These are phyloP conservation scores for Pyronema domesticum DNA, from an alignment of 495 filamentous ascomycete species.

Conservation along the genomic window DNA sequence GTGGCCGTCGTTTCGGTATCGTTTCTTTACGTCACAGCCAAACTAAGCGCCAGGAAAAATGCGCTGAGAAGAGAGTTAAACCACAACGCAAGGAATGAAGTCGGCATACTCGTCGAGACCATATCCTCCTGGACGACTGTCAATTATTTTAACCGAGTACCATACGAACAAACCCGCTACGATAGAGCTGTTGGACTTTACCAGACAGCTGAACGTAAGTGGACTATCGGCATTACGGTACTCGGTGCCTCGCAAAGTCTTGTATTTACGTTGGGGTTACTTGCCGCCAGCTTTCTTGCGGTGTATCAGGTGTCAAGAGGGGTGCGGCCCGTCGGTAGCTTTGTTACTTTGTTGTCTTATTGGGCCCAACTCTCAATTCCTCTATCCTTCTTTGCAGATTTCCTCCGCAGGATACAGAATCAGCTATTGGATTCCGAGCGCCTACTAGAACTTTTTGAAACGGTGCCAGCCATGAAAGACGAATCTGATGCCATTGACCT, in stretches of 20 bases:
- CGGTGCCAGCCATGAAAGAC: conserved; percentile 42
- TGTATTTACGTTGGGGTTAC: conserved; percentile 44
- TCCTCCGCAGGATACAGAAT: conserved; percentile 40
- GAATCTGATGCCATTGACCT: conserved; percentile 37
- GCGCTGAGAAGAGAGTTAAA: conserved; percentile 28
- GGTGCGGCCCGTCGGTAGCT: conserved; percentile 43
- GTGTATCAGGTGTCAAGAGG: conserved; percentile 44
- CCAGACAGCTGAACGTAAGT: conserved; percentile 21
- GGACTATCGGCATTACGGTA: conserved; percentile 20
- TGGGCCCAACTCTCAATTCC: conserved; percentile 46
- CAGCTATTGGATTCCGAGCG: conserved; percentile 54
- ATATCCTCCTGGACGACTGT: conserved; percentile 55
- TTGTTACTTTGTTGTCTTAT: conserved; percentile 53
- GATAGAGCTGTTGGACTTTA: conserved; percentile 25
- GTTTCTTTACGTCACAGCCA: conserved; percentile 46
- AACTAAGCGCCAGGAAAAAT: conserved; percentile 30
- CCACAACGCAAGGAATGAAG: conserved; percentile 36
- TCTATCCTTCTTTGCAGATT: conserved; percentile 43
- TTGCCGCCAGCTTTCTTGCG: conserved; percentile 47
- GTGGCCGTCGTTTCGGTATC: conserved; percentile 41
- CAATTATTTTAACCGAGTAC: conserved; percentile 51
- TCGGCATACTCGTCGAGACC: conserved; percentile 42
- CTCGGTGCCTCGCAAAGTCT: conserved; percentile 36
- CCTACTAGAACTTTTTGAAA: conserved; percentile 52
- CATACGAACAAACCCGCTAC: conserved; percentile 47